Evolutionary conservation across 2,329 filamentous ascomycete species (phyloP), one percentile per base, ranked within the genome.

Genomic region (Fusarium duplospermum): DNA sequence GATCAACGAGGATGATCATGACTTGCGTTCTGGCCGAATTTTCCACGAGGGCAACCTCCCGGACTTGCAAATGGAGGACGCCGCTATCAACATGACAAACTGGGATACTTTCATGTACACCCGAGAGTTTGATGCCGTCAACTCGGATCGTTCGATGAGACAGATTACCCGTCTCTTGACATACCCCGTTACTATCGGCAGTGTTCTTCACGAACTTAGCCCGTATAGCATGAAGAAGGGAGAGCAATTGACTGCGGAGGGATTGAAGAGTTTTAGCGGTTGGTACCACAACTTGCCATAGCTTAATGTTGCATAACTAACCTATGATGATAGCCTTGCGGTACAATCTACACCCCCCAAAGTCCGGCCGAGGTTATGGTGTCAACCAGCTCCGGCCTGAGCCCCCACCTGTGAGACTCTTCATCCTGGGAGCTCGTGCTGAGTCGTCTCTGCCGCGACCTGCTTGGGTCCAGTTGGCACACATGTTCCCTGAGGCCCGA

Each of bases 71-170:
- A 91, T 98, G 81, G 95, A 98, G 74, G 96, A 98, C 82, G 94
- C 95, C 36, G 88, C 96, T 75, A 91, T 98, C 75, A 99, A 99
- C 84, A 95, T 99, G 93, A 97, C 93, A 50, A 99, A 97, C 82
- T 99, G 96, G 96, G 96, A 99, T 83, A 98, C 96, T 0, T 94
- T 97, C 77, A 87, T 99, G 80, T 99, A 98, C 81, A 97, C 95
- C 4, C 89, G 96, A 79, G 93, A 97, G 78, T 98, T 96, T 79
- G 90, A 93, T 75, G 97, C 97, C 6, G 92, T 99, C 80, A 95
- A 99, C 81, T 91, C 95, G 71, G 95, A 98, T 81, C 90, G 96
- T 67, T 93, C 92, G 79, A 93, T 99, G 91, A 89, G 96, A 69
- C 97, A 99, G 83, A 95, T 95, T 29, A 99, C 96, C 2, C 91